Percentiles rank a stretch among this genome's conserved stretches.
These are phyloP conservation scores for Cercophora samala DNA, from an alignment of 495 filamentous ascomycete genomes.

Conservation along the genomic window DNA sequence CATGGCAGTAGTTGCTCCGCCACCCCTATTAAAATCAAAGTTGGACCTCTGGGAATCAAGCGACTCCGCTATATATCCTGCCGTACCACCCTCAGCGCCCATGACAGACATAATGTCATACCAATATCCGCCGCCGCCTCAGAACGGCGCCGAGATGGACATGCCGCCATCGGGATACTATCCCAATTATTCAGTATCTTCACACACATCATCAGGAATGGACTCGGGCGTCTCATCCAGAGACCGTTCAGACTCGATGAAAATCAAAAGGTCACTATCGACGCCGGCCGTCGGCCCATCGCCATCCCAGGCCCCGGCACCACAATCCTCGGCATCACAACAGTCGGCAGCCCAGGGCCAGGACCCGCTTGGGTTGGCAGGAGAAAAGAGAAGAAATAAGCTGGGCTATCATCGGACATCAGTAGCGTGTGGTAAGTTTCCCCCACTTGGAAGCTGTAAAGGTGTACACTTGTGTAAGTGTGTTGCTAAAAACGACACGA, in stretches of 20 bases:
- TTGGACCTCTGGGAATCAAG: conserved; percentile 32
- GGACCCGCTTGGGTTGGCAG: conserved; percentile 48
- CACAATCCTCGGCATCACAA: conserved; percentile 29
- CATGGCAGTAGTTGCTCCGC: conserved; percentile 37
- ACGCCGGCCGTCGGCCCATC: conserved; percentile 62
- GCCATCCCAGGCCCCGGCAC: conserved; percentile 34
- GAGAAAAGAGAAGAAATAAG: conserved; percentile 92
- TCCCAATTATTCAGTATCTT: conserved; percentile 37
- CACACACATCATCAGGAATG: conserved; percentile 40
- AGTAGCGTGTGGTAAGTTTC: conserved; percentile 88
- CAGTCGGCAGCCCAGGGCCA: conserved; percentile 23
- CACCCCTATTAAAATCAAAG: conserved; percentile 31
- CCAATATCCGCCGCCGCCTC: conserved; percentile 48
- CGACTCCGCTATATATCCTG: conserved; percentile 34
- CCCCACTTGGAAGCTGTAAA: conserved; percentile 11
- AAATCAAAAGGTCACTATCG: conserved; percentile 62
- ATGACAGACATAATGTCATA: conserved; percentile 52
- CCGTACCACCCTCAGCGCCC: conserved; percentile 35
- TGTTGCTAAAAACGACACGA: conserved; percentile 18
- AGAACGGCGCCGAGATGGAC: conserved; percentile 45
- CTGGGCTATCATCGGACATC: conserved; percentile 96
- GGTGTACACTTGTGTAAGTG: not conserved
- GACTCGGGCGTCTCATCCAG: conserved; percentile 33
- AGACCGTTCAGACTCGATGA: conserved; percentile 40
- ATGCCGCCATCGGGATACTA: conserved; percentile 41